Evolutionary conservation across 2,329 filamentous ascomycete species (phyloP), one percentile per base, ranked within the genome.

Genomic region (Proliferodiscus dingleyae): DNA sequence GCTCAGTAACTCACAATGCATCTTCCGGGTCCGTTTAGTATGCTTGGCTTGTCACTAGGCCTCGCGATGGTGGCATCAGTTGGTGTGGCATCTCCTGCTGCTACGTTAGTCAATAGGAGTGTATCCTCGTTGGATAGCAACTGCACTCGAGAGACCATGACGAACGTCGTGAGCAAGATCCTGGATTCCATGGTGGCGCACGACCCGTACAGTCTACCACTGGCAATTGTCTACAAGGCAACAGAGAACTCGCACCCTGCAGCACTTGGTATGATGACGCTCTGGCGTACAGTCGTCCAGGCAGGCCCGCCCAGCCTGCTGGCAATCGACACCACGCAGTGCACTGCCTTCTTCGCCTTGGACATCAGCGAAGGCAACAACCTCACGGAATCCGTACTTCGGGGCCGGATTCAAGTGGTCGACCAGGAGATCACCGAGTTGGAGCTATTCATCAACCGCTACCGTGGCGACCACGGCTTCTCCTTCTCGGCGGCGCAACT

Each of bases 381-480:
- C 44, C 28, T 15, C 21, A 42, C 24, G 7, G 18, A 51, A 36
- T 26, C 37, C 7, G 43, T 55, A 43, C 52, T 55, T 33, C 49
- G 52, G 29, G 52, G 45, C 40, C 52, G 52, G 38, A 34, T 55
- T 45, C 51, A 53, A 22, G 52, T 54, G 40, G 51, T 53, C 40
- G 36, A 39, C 51, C 43, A 42, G 38, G 34, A 55, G 26, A 54
- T 55, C 43, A 55, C 52, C 15, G 52, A 55, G 52, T 44, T 55
- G 10, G 52, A 55, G 29, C 46, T 55, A 21, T 55, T 52, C 41
- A 52, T 55, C 42, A 55, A 55, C 44, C 52, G 52, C 36, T 47
- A 37, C 49, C 52, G 52, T 26, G 52, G 52, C 51, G 52, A 55
- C 43, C 52, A 55, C 43, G 52, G 52, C 43, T 55, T 54, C 52